Conservation (phyloP, 108 stramenopile genomes). For the Stephanodiscus minutulus region DNA sequence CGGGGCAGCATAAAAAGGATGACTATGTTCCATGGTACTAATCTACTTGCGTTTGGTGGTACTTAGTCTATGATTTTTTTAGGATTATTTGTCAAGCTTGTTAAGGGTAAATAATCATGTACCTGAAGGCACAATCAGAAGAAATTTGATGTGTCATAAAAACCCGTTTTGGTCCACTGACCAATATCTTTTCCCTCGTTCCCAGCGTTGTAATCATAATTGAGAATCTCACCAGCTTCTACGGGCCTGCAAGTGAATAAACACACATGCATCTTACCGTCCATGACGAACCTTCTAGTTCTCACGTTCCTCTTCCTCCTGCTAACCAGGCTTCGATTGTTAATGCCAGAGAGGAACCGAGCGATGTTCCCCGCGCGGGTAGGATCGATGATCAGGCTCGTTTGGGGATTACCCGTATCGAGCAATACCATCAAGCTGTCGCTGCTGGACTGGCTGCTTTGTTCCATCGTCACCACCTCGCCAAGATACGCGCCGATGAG, state of each 20-base stretch:
- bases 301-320: constrained; percentile 54
- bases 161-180: constrained; percentile 45
- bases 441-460: constrained; percentile 40
- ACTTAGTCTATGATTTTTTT: too few relatives aligned
- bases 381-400: constrained; percentile 56
- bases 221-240: constrained; percentile 49
- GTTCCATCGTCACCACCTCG: constrained; percentile 45
- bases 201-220: constrained; percentile 61
- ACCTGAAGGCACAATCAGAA: constrained; percentile 19
- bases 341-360: constrained; percentile 53
- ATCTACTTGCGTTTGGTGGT: too few relatives aligned
- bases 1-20: too few relatives aligned
- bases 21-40: too few relatives aligned
- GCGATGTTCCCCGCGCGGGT: constrained; percentile 48
- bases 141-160: constrained; percentile 61
- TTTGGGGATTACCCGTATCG: constrained; percentile 37
- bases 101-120: too few relatives aligned
- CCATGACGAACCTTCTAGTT: constrained; percentile 47
- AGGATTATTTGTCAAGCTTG: too few relatives aligned
- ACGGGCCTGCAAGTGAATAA: constrained; percentile 49
- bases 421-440: constrained; percentile 56
- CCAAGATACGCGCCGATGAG: constrained; percentile 53
- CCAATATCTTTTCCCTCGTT: constrained; percentile 42
- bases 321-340: constrained; percentile 46
- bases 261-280: constrained; percentile 45